These are phyloP conservation scores for Diplodia scrobiculata DNA, from an alignment of 2,329 filamentous ascomycete species.

Conservation along the genomic window DNA sequence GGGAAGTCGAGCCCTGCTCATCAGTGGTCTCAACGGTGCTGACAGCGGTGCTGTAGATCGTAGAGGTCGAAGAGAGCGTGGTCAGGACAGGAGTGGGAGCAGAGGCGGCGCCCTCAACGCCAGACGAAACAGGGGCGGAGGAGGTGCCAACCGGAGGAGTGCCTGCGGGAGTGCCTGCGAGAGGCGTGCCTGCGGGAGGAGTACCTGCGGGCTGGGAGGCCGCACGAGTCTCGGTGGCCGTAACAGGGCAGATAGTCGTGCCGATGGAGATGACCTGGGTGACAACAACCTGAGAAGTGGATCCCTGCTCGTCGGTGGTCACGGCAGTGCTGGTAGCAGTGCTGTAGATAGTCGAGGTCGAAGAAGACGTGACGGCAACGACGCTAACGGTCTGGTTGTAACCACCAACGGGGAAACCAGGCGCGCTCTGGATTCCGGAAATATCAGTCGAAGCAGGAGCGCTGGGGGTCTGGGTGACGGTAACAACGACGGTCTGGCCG, in stretches of 20 bases:
- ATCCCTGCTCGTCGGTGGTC: constrained; percentile 12
- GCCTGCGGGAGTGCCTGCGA: too few relatives aligned
- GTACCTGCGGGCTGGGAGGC: constrained; percentile 11
- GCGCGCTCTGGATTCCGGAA: background rate
- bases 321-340: constrained; percentile 1
- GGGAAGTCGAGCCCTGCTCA: constrained; percentile 28
- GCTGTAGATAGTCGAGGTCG: constrained; percentile 38
- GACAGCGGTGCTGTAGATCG: constrained; percentile 13
- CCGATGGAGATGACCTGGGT: constrained; percentile 45
- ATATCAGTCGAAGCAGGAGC: background rate
- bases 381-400: constrained; percentile 1
- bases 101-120: background rate
- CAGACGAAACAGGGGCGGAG: background rate
- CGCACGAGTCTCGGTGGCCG: constrained; percentile 19
- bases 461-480: background rate
- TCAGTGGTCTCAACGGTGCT: background rate
- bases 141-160: background rate
- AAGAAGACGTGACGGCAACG: constrained; percentile 39
- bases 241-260: constrained; percentile 34
- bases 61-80: constrained; percentile 47
- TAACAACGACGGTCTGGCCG: constrained; percentile 6
- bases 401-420: constrained; percentile 32
- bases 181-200: too few relatives aligned
- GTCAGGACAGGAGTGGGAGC: background rate
- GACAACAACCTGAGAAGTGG: constrained; percentile 28